Base-by-base conservation (phyloP, 352 stramenopile genomes). In the Phytophthora foliorum region DNA sequence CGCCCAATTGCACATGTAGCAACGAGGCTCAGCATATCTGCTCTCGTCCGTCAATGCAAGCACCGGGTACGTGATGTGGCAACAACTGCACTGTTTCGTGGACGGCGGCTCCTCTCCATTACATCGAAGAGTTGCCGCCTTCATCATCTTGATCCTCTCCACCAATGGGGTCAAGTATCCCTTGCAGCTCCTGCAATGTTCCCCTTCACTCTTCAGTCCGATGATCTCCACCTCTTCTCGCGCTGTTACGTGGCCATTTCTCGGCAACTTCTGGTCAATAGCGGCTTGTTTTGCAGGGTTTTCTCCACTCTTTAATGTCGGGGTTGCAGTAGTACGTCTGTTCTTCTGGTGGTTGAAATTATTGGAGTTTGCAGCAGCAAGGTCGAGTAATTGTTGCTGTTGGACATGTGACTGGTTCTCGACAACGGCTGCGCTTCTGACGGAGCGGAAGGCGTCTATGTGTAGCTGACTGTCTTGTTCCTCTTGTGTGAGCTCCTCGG, bases 1-100 rank as follows among this genome's bases (percentile, higher is more conserved):
- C 9, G 55, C 25, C 54, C 63, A 70, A 38, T 65, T 66, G 38
- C 63, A 72, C 63, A 62, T 66, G 39, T 67, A 67, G 50, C 63
- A 72, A 44, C 56, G 56, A 5, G 63, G 56, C 32, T 62, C 7
- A 9, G 14, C 16, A 45, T 34, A 60, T 52, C 32, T 66, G 49
- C 57, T 72, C 34, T 67, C 49, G 31, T 67, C 41, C 14, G 56
- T 72, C 14, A 72, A 19, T 31, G 57, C 49, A 14, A 51, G 39
- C 4, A 72, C 21, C 4, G 56, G 63, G n/a, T 72, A 72, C 0
- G 63, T 67, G 11, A 72, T 67, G 19, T 41, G 22, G 24, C 63
- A 67, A 39, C 63, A 67, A n/a, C 29, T 36, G 19, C 63, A 72
- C 19, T 66, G 56, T 25, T 16, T 61, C 5, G 56, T 67, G 6